A percentile compares a stretch with the other conserved stretches of the same genome.
phyloP scores from a whole-genome alignment of 2,329 filamentous ascomycete genomes.

The Talaromyces sp. region DNA sequence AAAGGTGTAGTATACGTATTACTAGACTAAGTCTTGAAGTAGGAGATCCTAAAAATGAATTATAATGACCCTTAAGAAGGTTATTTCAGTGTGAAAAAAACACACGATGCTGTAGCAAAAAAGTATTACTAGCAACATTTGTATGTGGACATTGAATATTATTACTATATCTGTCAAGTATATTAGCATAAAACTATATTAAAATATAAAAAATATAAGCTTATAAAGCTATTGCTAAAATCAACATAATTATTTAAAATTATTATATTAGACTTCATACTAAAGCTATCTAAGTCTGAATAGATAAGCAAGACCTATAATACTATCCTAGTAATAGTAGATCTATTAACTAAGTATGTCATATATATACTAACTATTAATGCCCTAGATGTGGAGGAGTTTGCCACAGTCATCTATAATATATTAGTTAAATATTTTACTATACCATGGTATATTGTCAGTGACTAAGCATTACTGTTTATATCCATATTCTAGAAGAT shows the following conservation, averaged over 20 bases:
- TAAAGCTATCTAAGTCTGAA: neutral
- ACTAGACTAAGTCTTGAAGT: too few relatives aligned
- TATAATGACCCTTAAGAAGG: too few relatives aligned
- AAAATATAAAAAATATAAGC: too few relatives aligned
- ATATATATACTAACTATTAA: neutral
- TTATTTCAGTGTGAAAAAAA: too few relatives aligned
- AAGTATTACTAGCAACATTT: too few relatives aligned
- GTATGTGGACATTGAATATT: too few relatives aligned
- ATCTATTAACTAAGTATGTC: neutral
- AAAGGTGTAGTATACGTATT: too few relatives aligned
- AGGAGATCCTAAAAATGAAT: too few relatives aligned
- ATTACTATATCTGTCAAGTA: too few relatives aligned
- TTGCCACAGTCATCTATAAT: neutral
- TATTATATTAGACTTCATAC: conserved; percentile 4
- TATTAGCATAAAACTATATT: too few relatives aligned
- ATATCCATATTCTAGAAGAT: neutral
- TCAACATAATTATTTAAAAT: neutral
- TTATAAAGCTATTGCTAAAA: too few relatives aligned
- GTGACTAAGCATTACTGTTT: neutral
- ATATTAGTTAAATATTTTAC: neutral
- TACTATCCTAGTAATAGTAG: neutral
- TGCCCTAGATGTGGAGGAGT: neutral
- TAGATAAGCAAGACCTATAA: neutral
- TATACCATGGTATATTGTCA: neutral
- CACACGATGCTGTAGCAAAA: too few relatives aligned